Base-by-base conservation (phyloP, 495 filamentous ascomycete genomes). In the Penicillium antarcticum region DNA sequence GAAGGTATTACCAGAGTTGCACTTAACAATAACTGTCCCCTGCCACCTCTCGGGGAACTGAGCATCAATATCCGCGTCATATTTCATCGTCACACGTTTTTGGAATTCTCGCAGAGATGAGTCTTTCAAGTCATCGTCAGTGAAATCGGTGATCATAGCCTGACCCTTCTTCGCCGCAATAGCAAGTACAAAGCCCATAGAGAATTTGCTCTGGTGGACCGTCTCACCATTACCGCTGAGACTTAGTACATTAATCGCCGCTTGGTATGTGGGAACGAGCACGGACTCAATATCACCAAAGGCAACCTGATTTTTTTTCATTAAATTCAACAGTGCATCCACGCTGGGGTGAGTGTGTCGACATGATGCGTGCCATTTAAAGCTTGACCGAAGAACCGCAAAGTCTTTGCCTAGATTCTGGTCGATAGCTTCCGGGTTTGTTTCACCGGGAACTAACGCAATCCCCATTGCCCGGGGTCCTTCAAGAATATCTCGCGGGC, bases 361-460 rank as follows among this genome's bases (percentile, higher is more conserved):
- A 49, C 68, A 71, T 2, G 63, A 67, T 4, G 68, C 68, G 48
- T 71, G 68, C 68, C 68, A 71, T 35, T 71, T 71, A 39, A 71
- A 71, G 35, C 68, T 71, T 8, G 63, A 67, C 1, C 54, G 42
- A 23, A 63, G n/a, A 16, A 71, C 48, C 1, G 62, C 53, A 37
- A 51, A 71, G 1, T 67, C 53, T 12, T 14, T 40, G 0, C 68
- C 66, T 3, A 71, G 56, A 21, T 64, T 50, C 13, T 45, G 44
- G 33, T 69, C 60, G 36, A 71, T 71, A 7, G 63, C 66, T 14
- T 60, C 58, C 1, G 66, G 61, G 9, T 56, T 53, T 13, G 61
- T 60, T 3, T 43, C 31, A 1, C 66, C 66, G 0, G 63, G 63
- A 5, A 63, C 66, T 10, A 69, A 41, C 13, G 60, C 59, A 13